Evolutionary conservation across 139 green algal genomes (phyloP).

Genomic region (Auxenochlorella protothecoides): DNA sequence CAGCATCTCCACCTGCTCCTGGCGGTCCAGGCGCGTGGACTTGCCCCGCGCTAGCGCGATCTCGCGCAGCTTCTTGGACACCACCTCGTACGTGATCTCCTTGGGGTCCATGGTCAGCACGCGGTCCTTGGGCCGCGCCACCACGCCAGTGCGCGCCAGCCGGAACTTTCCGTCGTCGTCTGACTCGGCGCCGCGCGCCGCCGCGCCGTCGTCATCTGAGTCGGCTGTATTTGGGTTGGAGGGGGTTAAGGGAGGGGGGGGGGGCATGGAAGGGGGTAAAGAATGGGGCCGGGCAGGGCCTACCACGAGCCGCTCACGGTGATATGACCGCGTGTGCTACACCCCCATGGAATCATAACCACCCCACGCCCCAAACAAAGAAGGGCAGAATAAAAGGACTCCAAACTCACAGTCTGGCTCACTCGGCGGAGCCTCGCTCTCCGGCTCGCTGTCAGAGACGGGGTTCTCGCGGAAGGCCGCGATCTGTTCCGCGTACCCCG

Average conservation of each 20-base stretch:
- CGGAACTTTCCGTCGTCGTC: slow-evolving; percentile 32
- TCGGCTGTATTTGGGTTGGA: too few relatives aligned
- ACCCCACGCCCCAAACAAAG: too few relatives aligned
- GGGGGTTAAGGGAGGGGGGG: too few relatives aligned
- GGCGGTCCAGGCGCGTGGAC: slow-evolving; percentile 71
- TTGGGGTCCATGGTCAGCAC: slow-evolving; percentile 75
- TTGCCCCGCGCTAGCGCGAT: slow-evolving; percentile 72
- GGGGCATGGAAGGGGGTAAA: too few relatives aligned
- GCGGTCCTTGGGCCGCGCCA: slow-evolving; percentile 61
- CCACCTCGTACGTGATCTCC: slow-evolving; percentile 96
- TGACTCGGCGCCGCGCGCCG: background rate
- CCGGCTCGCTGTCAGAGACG: slow-evolving; percentile 5
- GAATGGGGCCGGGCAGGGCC: too few relatives aligned
- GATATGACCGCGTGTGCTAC: too few relatives aligned
- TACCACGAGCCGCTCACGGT: too few relatives aligned
- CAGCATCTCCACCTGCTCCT: slow-evolving; percentile 91
- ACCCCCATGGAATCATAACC: too few relatives aligned
- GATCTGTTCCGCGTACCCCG: slow-evolving; percentile 45
- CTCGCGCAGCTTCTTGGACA: slow-evolving; percentile 86
- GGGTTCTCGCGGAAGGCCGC: slow-evolving; percentile 33
- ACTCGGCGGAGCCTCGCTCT: slow-evolving; percentile 11
- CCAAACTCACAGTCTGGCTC: slow-evolving; percentile 14
- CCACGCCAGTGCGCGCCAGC: slow-evolving; percentile 25
- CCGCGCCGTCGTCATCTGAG: background rate
- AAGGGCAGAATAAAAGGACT: background rate